Conservation (phyloP, 345 rosid species). For the Corchorus olitorius region DNA sequence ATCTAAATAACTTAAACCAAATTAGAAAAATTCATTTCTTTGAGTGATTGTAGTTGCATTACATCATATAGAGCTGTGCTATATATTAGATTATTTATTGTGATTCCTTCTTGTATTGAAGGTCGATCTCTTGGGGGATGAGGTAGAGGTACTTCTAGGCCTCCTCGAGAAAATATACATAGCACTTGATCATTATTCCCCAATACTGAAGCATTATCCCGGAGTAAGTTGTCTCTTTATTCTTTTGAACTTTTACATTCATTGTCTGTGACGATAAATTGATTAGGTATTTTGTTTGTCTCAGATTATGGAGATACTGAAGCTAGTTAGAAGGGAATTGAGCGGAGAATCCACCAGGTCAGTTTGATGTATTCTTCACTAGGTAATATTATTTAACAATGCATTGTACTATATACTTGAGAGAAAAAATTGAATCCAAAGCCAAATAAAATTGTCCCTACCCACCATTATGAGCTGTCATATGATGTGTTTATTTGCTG, state of each 20-base stretch:
- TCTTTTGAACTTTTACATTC: background rate
- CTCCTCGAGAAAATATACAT: constrained; percentile 94
- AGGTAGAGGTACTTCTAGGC: constrained; percentile 69
- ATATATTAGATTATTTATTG: background rate
- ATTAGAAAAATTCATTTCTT: background rate
- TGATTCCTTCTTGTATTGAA: constrained; percentile 37
- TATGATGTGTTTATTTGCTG: background rate
- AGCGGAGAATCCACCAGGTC: constrained; percentile 56
- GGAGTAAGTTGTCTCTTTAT: constrained; percentile 59
- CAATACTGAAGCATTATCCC: constrained; percentile 80
- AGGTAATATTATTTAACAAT: constrained; percentile 3
- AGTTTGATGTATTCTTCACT: constrained; percentile 29
- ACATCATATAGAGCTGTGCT: background rate
- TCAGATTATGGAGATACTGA: constrained; percentile 85
- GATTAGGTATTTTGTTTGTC: constrained; percentile 19
- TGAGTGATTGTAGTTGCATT: background rate
- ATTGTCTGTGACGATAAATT: background rate
- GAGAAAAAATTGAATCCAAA: background rate
- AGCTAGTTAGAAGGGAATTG: constrained; percentile 80
- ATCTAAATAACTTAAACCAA: background rate
- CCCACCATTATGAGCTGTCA: background rate
- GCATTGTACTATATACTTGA: background rate
- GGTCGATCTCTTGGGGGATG: constrained; percentile 95
- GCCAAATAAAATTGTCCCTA: background rate
- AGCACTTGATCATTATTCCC: constrained; percentile 93